phyloP scores from a whole-genome alignment of 2,329 filamentous ascomycete genomes.

The Paecilomyces formosus region DNA sequence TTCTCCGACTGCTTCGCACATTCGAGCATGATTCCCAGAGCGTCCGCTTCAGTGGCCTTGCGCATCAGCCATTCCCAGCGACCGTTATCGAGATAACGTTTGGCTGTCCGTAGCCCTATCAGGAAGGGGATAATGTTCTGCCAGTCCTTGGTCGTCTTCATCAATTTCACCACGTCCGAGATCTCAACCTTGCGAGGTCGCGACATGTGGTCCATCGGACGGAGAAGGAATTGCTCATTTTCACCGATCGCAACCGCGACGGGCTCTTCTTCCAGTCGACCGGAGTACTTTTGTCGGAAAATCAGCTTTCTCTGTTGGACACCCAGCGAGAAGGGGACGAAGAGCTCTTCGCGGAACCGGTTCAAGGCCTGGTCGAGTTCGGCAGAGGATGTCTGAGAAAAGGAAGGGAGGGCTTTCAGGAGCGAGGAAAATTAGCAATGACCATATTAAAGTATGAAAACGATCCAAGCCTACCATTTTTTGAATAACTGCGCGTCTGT shows the following conservation, averaged over 20 bases:
- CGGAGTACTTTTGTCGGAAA: constrained; percentile 28
- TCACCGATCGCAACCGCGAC: constrained; percentile 32
- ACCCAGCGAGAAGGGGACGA: constrained; percentile 34
- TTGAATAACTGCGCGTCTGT: constrained; percentile 23
- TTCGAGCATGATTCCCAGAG: constrained; percentile 27
- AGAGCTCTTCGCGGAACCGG: constrained; percentile 36
- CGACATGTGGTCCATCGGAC: constrained; percentile 25
- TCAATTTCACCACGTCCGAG: constrained; percentile 22
- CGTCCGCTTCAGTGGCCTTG: constrained; percentile 27
- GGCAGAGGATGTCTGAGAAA: constrained; percentile 30
- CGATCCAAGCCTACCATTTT: constrained; percentile 18
- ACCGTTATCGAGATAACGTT: constrained; percentile 13
- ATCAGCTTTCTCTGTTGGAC: constrained; percentile 31
- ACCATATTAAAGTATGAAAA: neutral
- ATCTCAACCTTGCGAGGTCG: constrained; percentile 27
- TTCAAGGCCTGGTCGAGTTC: constrained; percentile 34
- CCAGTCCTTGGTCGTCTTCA: constrained; percentile 32
- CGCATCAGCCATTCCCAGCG: constrained; percentile 31
- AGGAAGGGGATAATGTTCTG: constrained; percentile 34
- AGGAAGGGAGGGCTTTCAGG: constrained; percentile 28
- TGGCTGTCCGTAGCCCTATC: constrained; percentile 26
- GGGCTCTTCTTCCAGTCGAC: constrained; percentile 30
- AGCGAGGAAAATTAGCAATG: constrained; percentile 4
- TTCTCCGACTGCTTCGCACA: constrained; percentile 25
- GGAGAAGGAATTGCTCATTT: constrained; percentile 32